Evolutionary conservation across 768 basidiomycete species (phyloP).

Genomic region (Mycena amicta): DNA sequence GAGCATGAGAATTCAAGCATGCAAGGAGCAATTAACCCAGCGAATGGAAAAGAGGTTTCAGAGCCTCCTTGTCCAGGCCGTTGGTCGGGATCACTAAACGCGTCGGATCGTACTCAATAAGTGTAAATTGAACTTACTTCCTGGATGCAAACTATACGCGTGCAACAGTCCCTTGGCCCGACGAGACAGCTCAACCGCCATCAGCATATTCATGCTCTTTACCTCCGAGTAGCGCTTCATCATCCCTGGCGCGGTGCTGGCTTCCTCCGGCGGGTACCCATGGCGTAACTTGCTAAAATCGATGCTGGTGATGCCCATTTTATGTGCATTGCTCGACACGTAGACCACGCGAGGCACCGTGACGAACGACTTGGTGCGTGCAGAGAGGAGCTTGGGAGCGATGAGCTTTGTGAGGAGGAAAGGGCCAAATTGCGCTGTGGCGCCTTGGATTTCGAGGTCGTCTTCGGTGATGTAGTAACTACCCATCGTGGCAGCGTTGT

Average conservation of each 20-base stretch:
- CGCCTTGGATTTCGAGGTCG: constrained; percentile 13
- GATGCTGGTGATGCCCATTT: constrained; percentile 5
- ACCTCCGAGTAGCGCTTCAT: constrained; percentile 7
- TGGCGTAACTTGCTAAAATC: constrained; percentile 10
- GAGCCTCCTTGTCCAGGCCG: neutral
- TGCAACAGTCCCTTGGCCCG: constrained; percentile 7
- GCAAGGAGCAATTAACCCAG: neutral
- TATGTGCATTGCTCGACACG: constrained; percentile 13
- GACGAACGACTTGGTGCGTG: neutral
- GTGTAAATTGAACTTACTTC: no score
- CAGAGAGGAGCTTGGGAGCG: constrained; percentile 4
- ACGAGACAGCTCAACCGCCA: constrained; percentile 9
- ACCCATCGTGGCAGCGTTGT: constrained; percentile 13
- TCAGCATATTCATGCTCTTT: constrained; percentile 18
- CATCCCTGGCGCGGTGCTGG: neutral
- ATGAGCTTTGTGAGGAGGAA: constrained; percentile 21
- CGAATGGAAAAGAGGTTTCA: neutral
- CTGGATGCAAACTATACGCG: constrained; percentile 15
- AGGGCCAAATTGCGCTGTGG: constrained; percentile 13
- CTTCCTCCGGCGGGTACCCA: neutral
- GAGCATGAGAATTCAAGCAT: neutral
- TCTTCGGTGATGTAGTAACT: constrained; percentile 8
- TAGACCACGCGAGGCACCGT: constrained; percentile 17
- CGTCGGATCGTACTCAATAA: no score
- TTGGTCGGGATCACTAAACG: neutral